Evolutionary conservation across 2,329 filamentous ascomycete genomes (phyloP).

Genomic region (Ascochyta viciae-villosae): DNA sequence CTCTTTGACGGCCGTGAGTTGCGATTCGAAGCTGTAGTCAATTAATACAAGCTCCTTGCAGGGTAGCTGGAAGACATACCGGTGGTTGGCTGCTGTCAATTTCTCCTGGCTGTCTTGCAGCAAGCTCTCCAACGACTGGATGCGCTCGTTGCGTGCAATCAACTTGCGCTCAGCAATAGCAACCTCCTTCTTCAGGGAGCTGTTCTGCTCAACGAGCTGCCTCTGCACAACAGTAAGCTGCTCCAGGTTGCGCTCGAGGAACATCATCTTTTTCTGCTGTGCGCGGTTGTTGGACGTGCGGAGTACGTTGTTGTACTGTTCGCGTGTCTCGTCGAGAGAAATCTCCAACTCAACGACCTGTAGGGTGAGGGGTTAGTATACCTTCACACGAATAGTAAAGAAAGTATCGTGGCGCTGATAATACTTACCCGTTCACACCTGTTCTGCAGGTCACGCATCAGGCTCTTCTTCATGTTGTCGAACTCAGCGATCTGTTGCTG

Average conservation of each 20-base stretch:
- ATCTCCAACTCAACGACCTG: constrained; percentile 93
- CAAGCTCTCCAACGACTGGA: constrained; percentile 88
- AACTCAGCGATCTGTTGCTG: constrained; percentile 99
- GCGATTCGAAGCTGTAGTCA: constrained; percentile 84
- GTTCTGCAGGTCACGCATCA: constrained; percentile 99
- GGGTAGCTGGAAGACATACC: constrained; percentile 65
- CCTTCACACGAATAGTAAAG: constrained; percentile 13
- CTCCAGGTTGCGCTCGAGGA: constrained; percentile 96
- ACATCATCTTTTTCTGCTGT: constrained; percentile 99
- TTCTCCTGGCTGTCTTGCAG: constrained; percentile 99
- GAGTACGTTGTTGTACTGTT: constrained; percentile 99
- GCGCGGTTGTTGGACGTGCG: constrained; percentile 96
- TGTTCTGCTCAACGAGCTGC: constrained; percentile 96
- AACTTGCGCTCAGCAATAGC: constrained; percentile 98
- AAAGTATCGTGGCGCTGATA: constrained; percentile 16
- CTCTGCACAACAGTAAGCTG: constrained; percentile 97
- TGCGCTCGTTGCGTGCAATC: constrained; percentile 94
- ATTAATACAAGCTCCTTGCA: constrained; percentile 9
- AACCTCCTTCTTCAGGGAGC: constrained; percentile 94
- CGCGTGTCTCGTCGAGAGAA: constrained; percentile 92
- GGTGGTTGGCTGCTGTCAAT: constrained; percentile 93
- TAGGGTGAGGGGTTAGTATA: constrained; percentile 32
- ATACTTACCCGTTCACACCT: constrained; percentile 81
- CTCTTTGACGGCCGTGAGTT: constrained; percentile 97
- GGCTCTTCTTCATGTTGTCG: constrained; percentile 98